Evolutionary conservation across 2,329 filamentous ascomycete species (phyloP).

Genomic region (Arthroderma sp.): DNA sequence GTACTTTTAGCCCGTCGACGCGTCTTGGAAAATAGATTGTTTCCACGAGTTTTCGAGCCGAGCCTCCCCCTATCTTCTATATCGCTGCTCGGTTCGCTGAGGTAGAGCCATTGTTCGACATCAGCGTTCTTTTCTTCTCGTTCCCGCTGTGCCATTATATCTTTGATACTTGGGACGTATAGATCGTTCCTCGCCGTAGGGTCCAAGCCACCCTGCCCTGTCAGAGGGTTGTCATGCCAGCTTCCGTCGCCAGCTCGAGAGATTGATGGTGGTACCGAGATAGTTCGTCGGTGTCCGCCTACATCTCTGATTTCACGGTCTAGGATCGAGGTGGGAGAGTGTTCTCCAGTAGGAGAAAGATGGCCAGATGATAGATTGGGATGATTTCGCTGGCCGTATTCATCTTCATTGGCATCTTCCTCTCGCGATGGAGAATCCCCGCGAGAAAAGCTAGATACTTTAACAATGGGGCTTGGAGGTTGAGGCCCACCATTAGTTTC

Average conservation of each 20-base stretch:
- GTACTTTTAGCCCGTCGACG: conserved; percentile 37
- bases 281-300: conserved; percentile 17
- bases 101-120: conserved; percentile 41
- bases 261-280: conserved; percentile 13
- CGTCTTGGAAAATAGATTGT: conserved; percentile 12
- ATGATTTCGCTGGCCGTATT: conserved; percentile 17
- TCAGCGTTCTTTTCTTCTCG: conserved; percentile 40
- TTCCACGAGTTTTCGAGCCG: conserved; percentile 11
- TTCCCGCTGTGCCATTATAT: conserved; percentile 35
- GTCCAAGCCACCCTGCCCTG: conserved; percentile 34
- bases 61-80: conserved; percentile 17
- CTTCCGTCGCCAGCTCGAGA: conserved; percentile 33
- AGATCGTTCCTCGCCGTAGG: conserved; percentile 34
- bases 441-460: conserved; percentile 29
- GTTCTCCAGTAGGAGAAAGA: conserved; percentile 19
- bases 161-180: conserved; percentile 37
- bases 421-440: conserved; percentile 32
- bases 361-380: conserved; percentile 23
- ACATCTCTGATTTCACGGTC: not conserved
- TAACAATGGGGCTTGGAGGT: conserved; percentile 32
- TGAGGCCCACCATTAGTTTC: conserved; percentile 13
- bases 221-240: conserved; percentile 28
- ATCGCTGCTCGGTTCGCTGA: conserved; percentile 35
- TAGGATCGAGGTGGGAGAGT: not conserved
- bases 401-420: conserved; percentile 11